Percentiles rank a stretch among this genome's conserved stretches.
Conservation (phyloP, 2,329 filamentous ascomycete genomes). For the Gaeumannomyces sp. region DNA sequence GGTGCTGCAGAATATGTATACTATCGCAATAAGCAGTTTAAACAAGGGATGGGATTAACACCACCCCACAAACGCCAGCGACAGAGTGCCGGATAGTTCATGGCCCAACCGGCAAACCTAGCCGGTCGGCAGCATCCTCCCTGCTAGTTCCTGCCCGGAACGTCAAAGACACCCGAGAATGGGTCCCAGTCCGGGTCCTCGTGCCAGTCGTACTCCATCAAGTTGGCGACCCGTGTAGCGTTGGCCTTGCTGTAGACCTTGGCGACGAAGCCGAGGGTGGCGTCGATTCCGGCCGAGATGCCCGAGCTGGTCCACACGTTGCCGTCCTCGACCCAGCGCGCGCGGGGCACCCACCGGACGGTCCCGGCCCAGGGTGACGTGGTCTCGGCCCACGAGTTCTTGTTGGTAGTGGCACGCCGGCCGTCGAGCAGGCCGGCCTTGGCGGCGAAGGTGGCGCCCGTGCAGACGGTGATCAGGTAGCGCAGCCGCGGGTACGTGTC, state of each 20-base stretch:
- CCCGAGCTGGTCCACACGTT: slow-evolving; percentile 63
- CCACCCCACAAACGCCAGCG: too few relatives aligned
- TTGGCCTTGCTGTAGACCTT: slow-evolving; percentile 34
- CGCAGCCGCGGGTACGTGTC: slow-evolving; percentile 40
- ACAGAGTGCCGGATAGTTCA: too few relatives aligned
- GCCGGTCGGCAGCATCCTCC: neutral
- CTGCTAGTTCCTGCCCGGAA: neutral
- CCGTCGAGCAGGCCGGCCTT: slow-evolving; percentile 54
- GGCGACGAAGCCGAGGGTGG: slow-evolving; percentile 14
- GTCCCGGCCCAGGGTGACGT: slow-evolving; percentile 28
- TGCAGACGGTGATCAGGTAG: slow-evolving; percentile 61
- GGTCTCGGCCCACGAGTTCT: slow-evolving; percentile 39
- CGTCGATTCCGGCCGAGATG: slow-evolving; percentile 20
- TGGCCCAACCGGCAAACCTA: too few relatives aligned
- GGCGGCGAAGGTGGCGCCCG: slow-evolving; percentile 54
- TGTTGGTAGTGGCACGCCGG: slow-evolving; percentile 60
- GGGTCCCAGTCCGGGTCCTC: neutral
- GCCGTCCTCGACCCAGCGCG: slow-evolving; percentile 59
- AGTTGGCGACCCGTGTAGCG: slow-evolving; percentile 25
- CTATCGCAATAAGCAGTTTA: too few relatives aligned
- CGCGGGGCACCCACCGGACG: slow-evolving; percentile 54
- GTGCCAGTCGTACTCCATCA: slow-evolving; percentile 37
- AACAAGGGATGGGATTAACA: too few relatives aligned
- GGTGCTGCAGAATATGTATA: too few relatives aligned
- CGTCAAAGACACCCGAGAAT: neutral